Percentiles rank a stretch among this genome's conserved stretches.
phyloP scores from a whole-genome alignment of 164 flowering plant species.

The Nymphaea colorata region DNA sequence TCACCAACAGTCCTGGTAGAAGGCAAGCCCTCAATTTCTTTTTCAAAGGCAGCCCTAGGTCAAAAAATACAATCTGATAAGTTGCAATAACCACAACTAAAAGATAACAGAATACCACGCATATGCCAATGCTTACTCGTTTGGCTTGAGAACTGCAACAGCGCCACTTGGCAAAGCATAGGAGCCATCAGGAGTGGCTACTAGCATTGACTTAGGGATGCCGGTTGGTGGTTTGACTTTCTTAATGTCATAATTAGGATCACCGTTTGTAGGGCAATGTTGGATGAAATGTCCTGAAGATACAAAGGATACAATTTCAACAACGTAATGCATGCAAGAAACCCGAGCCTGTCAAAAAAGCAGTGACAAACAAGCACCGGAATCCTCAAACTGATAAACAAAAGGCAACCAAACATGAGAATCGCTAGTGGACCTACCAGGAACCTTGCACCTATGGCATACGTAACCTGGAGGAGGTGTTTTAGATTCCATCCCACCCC shows the following conservation, averaged over 20 bases:
- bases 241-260: slow-evolving; percentile 76
- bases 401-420: too few relatives aligned
- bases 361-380: too few relatives aligned
- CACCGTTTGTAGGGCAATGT: slow-evolving; percentile 98
- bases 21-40: slow-evolving; percentile 87
- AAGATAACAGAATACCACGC: neutral
- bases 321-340: too few relatives aligned
- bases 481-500: slow-evolving; percentile 53
- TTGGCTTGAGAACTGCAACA: slow-evolving; percentile 77
- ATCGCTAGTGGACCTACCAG: slow-evolving; percentile 37
- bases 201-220: slow-evolving; percentile 92
- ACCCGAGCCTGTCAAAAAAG: too few relatives aligned
- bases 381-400: too few relatives aligned
- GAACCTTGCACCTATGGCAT: slow-evolving; percentile 89
- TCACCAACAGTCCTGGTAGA: slow-evolving; percentile 66
- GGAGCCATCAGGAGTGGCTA: slow-evolving; percentile 86
- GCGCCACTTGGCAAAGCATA: slow-evolving; percentile 96
- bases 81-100: neutral
- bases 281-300: slow-evolving; percentile 87
- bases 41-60: slow-evolving; percentile 90
- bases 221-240: slow-evolving; percentile 93
- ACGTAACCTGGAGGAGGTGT: slow-evolving; percentile 91
- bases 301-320: neutral
- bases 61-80: neutral
- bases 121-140: slow-evolving; percentile 49